phyloP scores from a whole-genome alignment of 805 yeast species.

The Kazachstania taianensis region DNA sequence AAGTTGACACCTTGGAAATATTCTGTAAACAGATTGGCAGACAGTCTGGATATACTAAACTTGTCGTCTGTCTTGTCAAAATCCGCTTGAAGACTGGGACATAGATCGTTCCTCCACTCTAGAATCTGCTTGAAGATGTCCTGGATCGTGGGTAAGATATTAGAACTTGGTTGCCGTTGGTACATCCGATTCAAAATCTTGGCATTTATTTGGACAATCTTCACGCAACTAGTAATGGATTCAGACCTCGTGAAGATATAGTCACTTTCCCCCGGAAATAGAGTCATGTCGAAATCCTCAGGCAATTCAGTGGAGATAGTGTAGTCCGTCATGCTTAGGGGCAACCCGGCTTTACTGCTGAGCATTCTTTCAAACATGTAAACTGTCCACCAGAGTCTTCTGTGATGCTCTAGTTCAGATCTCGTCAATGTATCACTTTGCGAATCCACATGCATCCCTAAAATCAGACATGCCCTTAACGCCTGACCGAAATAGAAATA shows the following conservation, averaged over 20 bases:
- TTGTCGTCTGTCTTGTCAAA: constrained; percentile 28
- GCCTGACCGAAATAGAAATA: constrained; percentile 75
- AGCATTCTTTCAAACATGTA: constrained; percentile 78
- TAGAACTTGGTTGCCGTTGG: constrained; percentile 67
- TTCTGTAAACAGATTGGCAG: constrained; percentile 70
- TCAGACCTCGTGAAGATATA: constrained; percentile 75
- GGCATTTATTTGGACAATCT: constrained; percentile 70
- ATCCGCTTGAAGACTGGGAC: constrained; percentile 55
- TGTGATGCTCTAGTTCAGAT: constrained; percentile 70
- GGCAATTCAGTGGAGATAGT: constrained; percentile 75
- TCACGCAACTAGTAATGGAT: constrained; percentile 64
- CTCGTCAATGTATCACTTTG: constrained; percentile 56
- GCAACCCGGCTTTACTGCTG: constrained; percentile 73
- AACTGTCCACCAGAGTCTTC: constrained; percentile 81
- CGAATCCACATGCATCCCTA: constrained; percentile 78
- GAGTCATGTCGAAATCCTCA: constrained; percentile 53
- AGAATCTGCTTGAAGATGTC: constrained; percentile 57
- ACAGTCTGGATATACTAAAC: constrained; percentile 51
- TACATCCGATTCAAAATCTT: constrained; percentile 58
- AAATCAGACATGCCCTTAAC: constrained; percentile 54
- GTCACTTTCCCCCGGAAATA: constrained; percentile 42
- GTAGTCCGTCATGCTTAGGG: constrained; percentile 68
- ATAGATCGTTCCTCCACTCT: constrained; percentile 58
- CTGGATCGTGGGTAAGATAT: constrained; percentile 63
- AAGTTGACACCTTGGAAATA: constrained; percentile 74